These are phyloP conservation scores for Fragaria iinumae DNA, from an alignment of 306 rosid genomes.

Conservation along the genomic window DNA sequence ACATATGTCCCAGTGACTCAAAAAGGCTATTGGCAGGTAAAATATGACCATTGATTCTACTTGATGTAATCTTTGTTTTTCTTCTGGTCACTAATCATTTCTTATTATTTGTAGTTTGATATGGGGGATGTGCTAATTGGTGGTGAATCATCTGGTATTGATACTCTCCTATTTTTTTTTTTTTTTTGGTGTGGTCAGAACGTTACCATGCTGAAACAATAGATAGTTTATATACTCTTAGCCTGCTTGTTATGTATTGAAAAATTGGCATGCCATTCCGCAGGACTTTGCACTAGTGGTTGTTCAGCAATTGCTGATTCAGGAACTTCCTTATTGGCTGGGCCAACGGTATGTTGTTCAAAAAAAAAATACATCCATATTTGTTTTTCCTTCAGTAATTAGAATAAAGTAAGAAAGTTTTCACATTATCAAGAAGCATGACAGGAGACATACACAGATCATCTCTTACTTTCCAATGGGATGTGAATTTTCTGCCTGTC, in stretches of 20 bases:
- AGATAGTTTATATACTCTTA: neutral
- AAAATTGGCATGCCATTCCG: constrained; percentile 1
- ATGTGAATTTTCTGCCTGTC: neutral
- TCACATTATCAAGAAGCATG: neutral
- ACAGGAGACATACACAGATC: neutral
- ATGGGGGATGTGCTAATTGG: constrained; percentile 58
- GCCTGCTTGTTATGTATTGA: constrained; percentile 8
- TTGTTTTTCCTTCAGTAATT: neutral
- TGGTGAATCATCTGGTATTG: constrained; percentile 51
- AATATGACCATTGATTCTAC: neutral
- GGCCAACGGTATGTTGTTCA: constrained; percentile 42
- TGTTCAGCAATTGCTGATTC: constrained; percentile 83
- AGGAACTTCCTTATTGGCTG: constrained; percentile 79
- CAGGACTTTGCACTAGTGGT: constrained; percentile 69
- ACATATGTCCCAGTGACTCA: constrained; percentile 76
- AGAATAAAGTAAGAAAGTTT: neutral
- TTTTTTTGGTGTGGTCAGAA: neutral
- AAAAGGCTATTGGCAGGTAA: constrained; percentile 85
- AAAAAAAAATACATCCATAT: neutral
- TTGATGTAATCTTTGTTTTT: neutral
- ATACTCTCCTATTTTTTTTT: neutral
- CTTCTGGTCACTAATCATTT: neutral
- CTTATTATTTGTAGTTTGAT: constrained; percentile 48
- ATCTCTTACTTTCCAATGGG: neutral
- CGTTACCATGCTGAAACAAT: constrained; percentile 6